Conservation (phyloP, 2,329 filamentous ascomycete species). For the Alternaria conjuncta region DNA sequence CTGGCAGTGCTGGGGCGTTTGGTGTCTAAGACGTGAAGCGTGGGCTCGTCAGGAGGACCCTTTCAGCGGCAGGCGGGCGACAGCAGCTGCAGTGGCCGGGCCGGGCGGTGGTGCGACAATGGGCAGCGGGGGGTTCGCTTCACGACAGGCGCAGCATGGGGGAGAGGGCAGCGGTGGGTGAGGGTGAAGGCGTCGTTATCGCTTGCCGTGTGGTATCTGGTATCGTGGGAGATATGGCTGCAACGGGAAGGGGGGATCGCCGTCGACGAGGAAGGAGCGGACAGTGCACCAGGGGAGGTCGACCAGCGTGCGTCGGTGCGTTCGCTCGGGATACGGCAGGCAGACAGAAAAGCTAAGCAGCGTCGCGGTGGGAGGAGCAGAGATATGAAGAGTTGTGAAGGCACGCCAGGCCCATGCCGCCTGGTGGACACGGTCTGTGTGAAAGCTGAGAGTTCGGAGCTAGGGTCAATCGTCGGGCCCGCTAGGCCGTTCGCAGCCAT, state of each 20-base stretch:
- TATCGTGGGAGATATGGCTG: slow-evolving; percentile 1
- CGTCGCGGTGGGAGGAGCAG: slow-evolving; percentile 10
- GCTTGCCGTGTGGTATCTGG: neutral
- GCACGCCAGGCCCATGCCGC: neutral
- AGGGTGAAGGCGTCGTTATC: neutral
- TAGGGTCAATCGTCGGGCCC: slow-evolving; percentile 10
- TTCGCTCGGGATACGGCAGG: neutral
- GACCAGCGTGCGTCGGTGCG: neutral
- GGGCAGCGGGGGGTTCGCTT: neutral
- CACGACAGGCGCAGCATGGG: slow-evolving; percentile 5
- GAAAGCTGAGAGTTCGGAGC: slow-evolving; percentile 19
- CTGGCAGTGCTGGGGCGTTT: slow-evolving; percentile 13
- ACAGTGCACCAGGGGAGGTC: neutral
- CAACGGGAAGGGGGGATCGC: slow-evolving; percentile 21
- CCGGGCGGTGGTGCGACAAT: neutral
- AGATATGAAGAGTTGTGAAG: slow-evolving; percentile 15
- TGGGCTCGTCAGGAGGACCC: slow-evolving; percentile 12
- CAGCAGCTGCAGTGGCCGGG: slow-evolving; percentile 20
- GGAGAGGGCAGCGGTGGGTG: neutral
- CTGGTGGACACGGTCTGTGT: slow-evolving; percentile 27
- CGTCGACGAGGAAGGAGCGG: slow-evolving; percentile 4
- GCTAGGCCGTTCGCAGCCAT: slow-evolving; percentile 17
- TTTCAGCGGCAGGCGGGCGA: slow-evolving; percentile 14
- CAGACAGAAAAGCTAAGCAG: slow-evolving; percentile 7
- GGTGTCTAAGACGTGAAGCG: neutral